These are phyloP conservation scores for Podaxis sp. DNA, from an alignment of 768 basidiomycete genomes.

Conservation along the genomic window DNA sequence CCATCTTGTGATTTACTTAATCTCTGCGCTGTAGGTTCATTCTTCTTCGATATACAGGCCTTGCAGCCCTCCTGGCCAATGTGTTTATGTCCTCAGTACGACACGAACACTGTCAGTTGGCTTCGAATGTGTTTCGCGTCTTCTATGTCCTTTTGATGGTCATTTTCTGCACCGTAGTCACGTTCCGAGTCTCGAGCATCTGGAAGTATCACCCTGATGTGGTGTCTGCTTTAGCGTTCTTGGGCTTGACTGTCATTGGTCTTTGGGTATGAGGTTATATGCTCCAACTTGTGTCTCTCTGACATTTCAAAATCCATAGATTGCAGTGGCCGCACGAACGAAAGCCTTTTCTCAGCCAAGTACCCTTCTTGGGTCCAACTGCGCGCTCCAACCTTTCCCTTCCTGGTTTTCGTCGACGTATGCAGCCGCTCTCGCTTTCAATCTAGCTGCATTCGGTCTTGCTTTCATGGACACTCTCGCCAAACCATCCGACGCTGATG, in stretches of 20 bases:
- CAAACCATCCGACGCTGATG: not conserved
- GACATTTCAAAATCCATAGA: slow-evolving; percentile 19
- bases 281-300: not conserved
- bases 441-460: not conserved
- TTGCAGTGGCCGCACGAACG: slow-evolving; percentile 31
- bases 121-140: slow-evolving; percentile 28
- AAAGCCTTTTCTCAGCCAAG: slow-evolving; percentile 24
- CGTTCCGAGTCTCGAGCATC: slow-evolving; percentile 32
- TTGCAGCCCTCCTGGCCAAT: slow-evolving; percentile 28
- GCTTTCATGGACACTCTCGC: not conserved
- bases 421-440: slow-evolving; percentile 18
- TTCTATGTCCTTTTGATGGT: slow-evolving; percentile 29
- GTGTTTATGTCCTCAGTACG: slow-evolving; percentile 29
- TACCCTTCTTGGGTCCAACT: slow-evolving; percentile 33
- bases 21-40: slow-evolving; percentile 25
- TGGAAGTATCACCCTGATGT: slow-evolving; percentile 27
- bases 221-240: slow-evolving; percentile 24
- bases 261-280: slow-evolving; percentile 27
- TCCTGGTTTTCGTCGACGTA: slow-evolving; percentile 34
- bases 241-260: slow-evolving; percentile 23
- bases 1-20: not conserved
- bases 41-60: slow-evolving; percentile 31
- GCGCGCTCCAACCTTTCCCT: slow-evolving; percentile 30
- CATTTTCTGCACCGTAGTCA: slow-evolving; percentile 32
- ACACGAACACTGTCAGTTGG: slow-evolving; percentile 29